Base-by-base conservation (phyloP, 1,139 yeast species). In the Geotrichum fermentans region DNA sequence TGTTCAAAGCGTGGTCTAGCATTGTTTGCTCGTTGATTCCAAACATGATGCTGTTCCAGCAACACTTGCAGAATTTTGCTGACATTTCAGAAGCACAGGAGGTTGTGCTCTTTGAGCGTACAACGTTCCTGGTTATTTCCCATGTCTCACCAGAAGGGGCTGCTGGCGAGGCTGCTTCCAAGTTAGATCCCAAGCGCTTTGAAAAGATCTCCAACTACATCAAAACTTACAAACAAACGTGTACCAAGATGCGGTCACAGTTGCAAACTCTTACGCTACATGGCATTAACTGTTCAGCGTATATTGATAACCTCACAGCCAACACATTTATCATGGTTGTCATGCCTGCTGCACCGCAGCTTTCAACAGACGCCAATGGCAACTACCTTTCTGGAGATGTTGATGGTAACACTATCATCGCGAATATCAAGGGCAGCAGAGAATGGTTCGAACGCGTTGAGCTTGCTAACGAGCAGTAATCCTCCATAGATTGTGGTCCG, bases 1-100 rank as follows among this genome's bases (percentile, higher is more conserved):
- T 92, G 55, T 92, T 90, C 67, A 87, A 85, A 66, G 98, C 98
- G 0, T 92, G 99, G 99, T 86, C 96, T 3, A 86, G 83, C 49
- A 92, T 92, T 54, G 97, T 92, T 33, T 89, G 97, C 63, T 85
- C 97, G 2, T 74, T 92, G 58, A 90, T 92, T 53, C 97, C 98
- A 8, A 92, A 94, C 63, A 90, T 92, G 79, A 77, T 80, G 45
- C 69, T 80, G 16, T 86, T 89, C 63, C 92, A 90, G 65, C 78
- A 79, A 53, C 86, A 87, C 62, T 71, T 92, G 55, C 70, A 82
- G 45, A 83, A 82, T 59, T 79, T 92, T 63, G 88, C 90, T 57
- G 73, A 77, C 24, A 78, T 87, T 18, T 71, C 90, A 53, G 85
- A 85, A 56, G 96, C 97, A 0, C 87, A 85, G 59, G 97, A 92